Conservation (phyloP, 164 flowering plant genomes). For the Saururus chinensis region DNA sequence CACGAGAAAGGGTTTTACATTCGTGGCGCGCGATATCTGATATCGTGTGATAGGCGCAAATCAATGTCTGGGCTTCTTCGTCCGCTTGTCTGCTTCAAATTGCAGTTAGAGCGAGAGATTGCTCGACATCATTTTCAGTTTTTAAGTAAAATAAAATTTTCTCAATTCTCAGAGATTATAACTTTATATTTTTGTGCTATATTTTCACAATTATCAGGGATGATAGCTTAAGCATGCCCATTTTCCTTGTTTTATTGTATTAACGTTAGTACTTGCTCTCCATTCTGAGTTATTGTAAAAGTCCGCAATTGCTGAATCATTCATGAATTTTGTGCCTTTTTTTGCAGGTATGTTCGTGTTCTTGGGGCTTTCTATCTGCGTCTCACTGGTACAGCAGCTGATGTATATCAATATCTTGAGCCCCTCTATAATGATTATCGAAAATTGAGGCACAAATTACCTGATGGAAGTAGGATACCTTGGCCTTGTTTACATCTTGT, state of each 20-base stretch:
- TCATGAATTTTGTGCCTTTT: background rate
- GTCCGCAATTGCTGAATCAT: background rate
- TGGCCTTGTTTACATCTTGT: background rate
- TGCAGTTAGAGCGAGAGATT: constrained; percentile 26
- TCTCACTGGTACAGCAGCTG: constrained; percentile 74
- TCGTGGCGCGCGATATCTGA: constrained; percentile 36
- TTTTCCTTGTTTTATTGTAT: background rate
- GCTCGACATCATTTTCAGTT: constrained; percentile 15
- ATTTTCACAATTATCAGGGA: no score
- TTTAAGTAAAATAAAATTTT: no score
- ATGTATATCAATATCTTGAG: constrained; percentile 86
- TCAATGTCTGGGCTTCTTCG: constrained; percentile 15
- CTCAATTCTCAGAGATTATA: no score
- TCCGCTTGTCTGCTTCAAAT: constrained; percentile 32
- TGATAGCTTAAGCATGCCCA: background rate
- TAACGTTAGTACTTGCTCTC: constrained; percentile 9
- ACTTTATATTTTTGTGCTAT: no score
- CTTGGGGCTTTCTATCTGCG: constrained; percentile 96
- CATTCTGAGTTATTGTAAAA: constrained; percentile 2
- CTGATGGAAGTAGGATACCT: constrained; percentile 65
- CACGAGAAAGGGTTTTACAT: constrained; percentile 40
- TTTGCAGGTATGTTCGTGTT: constrained; percentile 69
- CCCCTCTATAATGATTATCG: constrained; percentile 95
- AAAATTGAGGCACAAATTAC: constrained; percentile 53
- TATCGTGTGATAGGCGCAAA: constrained; percentile 46